Evolutionary conservation across 805 yeast species (phyloP), one percentile per base, ranked within the genome.

Genomic region (Candida patagonica): DNA sequence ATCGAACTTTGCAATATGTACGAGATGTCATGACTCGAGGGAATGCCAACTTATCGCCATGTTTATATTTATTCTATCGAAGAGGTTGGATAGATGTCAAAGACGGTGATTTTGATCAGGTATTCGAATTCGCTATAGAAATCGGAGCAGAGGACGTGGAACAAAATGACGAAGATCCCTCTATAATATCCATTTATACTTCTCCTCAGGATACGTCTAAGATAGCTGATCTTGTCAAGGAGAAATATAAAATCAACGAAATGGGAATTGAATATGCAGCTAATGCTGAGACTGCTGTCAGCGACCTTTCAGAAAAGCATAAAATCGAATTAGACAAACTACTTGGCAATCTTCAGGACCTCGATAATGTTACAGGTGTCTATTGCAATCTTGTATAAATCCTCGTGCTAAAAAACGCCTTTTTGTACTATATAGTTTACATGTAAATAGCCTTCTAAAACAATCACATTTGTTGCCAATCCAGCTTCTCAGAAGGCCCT

Each of bases 331-430:
- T 75, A 50, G 70, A 70, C 12, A 81, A 76, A 52, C 74, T 87
- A 26, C 57, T 80, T 25, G 63, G 58, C 17, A 66, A 68, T 35
- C 64, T 89, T 34, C 94, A 85, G 40, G 85, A 78, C 25, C 63
- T 86, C n/a, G 86, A 80, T 37, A 97, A 92, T 51, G 83, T 89
- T 16, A 76, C 85, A 5, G 85, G 76, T 46, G 76, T 83, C 43
- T 84, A 83, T 61, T 72, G 84, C 15, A 29, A 29, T 13, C 16
- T 29, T 15, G 31, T 29, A 24, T 24, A 12, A 24, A 8, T 24
- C 10, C 10, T 8, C 26, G 10, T 8, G 8, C 26, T 24, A 24
- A 24, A 12, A 24, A 8, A 24, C 12, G 8, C 12, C 26, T 24
- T 24, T 8, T 8, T 8, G 10, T 24, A 24, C 12, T 24, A 12